phyloP scores from a whole-genome alignment of 192 early-diverging fungal genomes.

The Backusella parvicylindrica region DNA sequence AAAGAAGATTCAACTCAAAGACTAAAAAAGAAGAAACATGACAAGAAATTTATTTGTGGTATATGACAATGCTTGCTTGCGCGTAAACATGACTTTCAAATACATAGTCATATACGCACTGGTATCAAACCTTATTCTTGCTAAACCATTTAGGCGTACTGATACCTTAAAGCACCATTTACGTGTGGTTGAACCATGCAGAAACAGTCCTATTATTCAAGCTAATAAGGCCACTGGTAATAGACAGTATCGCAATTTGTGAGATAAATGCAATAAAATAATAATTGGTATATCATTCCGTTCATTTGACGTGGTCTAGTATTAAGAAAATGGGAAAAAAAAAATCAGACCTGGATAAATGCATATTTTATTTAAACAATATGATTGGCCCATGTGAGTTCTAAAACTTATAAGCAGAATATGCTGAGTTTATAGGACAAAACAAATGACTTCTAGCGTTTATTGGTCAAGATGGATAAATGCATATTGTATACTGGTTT shows the following conservation, averaged over 20 bases:
- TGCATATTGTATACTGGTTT: no score
- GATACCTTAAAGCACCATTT: conserved; percentile 73
- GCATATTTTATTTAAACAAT: no score
- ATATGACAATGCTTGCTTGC: conserved; percentile 61
- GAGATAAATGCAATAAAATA: not conserved
- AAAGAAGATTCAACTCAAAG: not conserved
- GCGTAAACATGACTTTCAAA: conserved; percentile 73
- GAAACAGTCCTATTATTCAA: conserved; percentile 19
- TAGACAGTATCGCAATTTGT: conserved; percentile 7
- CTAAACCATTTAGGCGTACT: conserved; percentile 66
- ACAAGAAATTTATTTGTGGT: not conserved
- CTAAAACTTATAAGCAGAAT: no score
- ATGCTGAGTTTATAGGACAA: no score
- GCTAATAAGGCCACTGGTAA: conserved; percentile 22
- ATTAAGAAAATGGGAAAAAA: not conserved
- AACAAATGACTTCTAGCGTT: no score
- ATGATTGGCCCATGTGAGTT: no score
- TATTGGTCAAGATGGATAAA: no score
- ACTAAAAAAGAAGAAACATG: not conserved
- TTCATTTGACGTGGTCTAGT: not conserved
- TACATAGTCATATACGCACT: conserved; percentile 63
- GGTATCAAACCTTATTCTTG: conserved; percentile 70
- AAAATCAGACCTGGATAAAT: no score
- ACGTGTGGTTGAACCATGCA: conserved; percentile 31
- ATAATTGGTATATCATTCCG: not conserved